These are phyloP conservation scores for Mycena venus DNA, from an alignment of 768 basidiomycete genomes.

Conservation along the genomic window DNA sequence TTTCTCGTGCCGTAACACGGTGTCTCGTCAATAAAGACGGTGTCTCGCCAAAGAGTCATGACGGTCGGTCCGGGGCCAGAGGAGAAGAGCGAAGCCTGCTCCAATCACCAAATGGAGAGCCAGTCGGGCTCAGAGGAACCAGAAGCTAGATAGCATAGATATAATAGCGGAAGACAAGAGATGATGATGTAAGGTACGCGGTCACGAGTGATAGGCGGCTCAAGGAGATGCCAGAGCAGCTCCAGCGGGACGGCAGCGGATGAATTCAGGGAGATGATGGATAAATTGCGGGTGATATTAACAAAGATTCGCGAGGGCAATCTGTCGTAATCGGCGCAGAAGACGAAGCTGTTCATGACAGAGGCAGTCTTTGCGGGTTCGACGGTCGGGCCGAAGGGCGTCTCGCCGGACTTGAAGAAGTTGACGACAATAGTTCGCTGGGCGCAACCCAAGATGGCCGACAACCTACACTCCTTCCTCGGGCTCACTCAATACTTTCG, in stretches of 20 bases:
- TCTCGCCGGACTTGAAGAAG: slow-evolving; percentile 44
- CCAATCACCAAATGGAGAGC: too few relatives aligned
- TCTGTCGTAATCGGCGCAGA: slow-evolving; percentile 51
- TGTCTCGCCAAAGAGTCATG: too few relatives aligned
- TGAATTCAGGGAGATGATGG: slow-evolving; percentile 43
- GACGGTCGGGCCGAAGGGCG: slow-evolving; percentile 36
- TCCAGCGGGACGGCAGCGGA: slow-evolving; percentile 46
- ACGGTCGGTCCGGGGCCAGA: too few relatives aligned
- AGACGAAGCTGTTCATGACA: slow-evolving; percentile 50
- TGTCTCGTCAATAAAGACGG: too few relatives aligned
- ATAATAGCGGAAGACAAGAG: too few relatives aligned
- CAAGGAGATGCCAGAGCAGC: too few relatives aligned
- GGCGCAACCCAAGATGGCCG: slow-evolving; percentile 40
- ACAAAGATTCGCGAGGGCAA: slow-evolving; percentile 38
- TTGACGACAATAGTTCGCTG: slow-evolving; percentile 52
- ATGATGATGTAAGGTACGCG: too few relatives aligned
- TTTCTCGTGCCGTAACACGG: too few relatives aligned
- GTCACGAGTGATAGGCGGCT: too few relatives aligned
- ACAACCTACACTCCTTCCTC: slow-evolving; percentile 47
- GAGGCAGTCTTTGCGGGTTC: slow-evolving; percentile 52
- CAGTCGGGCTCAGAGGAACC: too few relatives aligned
- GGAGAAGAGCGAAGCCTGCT: too few relatives aligned
- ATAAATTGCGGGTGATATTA: slow-evolving; percentile 42
- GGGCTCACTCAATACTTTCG: slow-evolving; percentile 51
- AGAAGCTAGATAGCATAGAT: too few relatives aligned